These are phyloP conservation scores for Citrullus amarus DNA, from an alignment of 306 rosid genomes.

Conservation along the genomic window DNA sequence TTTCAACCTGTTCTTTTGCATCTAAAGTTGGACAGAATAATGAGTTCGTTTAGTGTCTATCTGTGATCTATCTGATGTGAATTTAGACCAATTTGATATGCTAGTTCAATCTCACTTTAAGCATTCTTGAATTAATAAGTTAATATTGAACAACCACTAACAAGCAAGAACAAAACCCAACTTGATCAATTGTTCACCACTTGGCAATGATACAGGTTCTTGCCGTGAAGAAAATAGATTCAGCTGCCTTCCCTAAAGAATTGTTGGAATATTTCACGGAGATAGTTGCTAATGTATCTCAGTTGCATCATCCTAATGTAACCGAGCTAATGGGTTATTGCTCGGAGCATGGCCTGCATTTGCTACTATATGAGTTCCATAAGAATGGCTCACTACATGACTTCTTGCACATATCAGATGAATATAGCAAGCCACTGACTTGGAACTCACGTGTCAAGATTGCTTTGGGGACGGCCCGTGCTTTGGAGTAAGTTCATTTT, in stretches of 20 bases:
- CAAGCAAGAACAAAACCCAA: not conserved
- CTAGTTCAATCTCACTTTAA: not conserved
- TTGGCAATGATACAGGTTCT: slow-evolving; percentile 47
- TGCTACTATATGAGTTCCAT: slow-evolving; percentile 77
- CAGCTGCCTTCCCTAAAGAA: slow-evolving; percentile 48
- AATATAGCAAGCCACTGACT: slow-evolving; percentile 72
- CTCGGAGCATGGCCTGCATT: slow-evolving; percentile 90
- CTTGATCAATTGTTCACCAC: not conserved
- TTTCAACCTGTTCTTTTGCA: slow-evolving; percentile 1
- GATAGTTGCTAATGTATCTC: slow-evolving; percentile 58
- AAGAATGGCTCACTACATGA: slow-evolving; percentile 82
- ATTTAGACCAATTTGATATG: not conserved
- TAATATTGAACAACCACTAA: not conserved
- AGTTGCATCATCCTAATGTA: slow-evolving; percentile 78
- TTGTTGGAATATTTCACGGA: slow-evolving; percentile 52
- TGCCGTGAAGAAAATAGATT: slow-evolving; percentile 90
- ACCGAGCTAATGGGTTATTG: slow-evolving; percentile 93
- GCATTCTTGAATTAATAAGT: not conserved
- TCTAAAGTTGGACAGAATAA: not conserved
- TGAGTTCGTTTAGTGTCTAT: slow-evolving; percentile 1
- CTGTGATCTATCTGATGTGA: not conserved
- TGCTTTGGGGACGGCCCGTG: slow-evolving; percentile 95
- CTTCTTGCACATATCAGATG: slow-evolving; percentile 79
- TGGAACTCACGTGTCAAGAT: slow-evolving; percentile 96
- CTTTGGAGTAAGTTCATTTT: slow-evolving; percentile 71